Evolutionary conservation across 192 early-diverging fungal species (phyloP).

Genomic region (Tieghemiomyces parasiticus): DNA sequence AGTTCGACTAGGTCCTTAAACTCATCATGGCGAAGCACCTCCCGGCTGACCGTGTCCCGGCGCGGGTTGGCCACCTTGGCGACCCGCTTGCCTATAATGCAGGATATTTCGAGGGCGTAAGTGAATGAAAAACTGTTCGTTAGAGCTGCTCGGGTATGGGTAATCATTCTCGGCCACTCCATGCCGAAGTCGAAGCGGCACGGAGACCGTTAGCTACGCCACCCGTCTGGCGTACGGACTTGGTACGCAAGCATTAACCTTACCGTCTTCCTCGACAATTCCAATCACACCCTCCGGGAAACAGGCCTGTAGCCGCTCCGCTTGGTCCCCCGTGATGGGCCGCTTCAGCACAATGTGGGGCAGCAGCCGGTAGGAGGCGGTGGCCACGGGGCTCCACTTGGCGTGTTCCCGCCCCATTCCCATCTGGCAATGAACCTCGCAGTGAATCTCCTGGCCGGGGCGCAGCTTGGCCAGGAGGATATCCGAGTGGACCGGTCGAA

Average conservation of each 20-base stretch:
- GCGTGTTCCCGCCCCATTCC: slow-evolving; percentile 92
- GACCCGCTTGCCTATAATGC: slow-evolving; percentile 33
- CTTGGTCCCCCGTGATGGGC: slow-evolving; percentile 71
- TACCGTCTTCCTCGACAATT: slow-evolving; percentile 44
- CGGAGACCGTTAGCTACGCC: too few relatives aligned
- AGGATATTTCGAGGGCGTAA: too few relatives aligned
- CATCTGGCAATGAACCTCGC: slow-evolving; percentile 81
- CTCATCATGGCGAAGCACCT: slow-evolving; percentile 83
- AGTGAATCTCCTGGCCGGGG: slow-evolving; percentile 72
- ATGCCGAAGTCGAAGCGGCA: too few relatives aligned
- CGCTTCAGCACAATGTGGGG: slow-evolving; percentile 78
- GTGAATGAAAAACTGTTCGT: too few relatives aligned
- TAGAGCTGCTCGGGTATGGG: too few relatives aligned
- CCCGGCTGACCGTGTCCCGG: slow-evolving; percentile 89
- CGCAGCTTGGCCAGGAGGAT: slow-evolving; percentile 88
- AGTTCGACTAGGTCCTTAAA: slow-evolving; percentile 83
- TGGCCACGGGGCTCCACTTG: slow-evolving; percentile 94
- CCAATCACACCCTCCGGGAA: slow-evolving; percentile 81
- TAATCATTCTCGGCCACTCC: too few relatives aligned
- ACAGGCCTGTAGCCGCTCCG: slow-evolving; percentile 67
- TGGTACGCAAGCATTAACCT: too few relatives aligned
- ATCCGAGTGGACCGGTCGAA: slow-evolving; percentile 73
- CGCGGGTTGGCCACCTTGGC: slow-evolving; percentile 79
- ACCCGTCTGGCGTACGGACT: too few relatives aligned
- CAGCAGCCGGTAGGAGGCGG: slow-evolving; percentile 86